Conservation (phyloP, 2,329 filamentous ascomycete species). For the Pestalotiopsis sp. region DNA sequence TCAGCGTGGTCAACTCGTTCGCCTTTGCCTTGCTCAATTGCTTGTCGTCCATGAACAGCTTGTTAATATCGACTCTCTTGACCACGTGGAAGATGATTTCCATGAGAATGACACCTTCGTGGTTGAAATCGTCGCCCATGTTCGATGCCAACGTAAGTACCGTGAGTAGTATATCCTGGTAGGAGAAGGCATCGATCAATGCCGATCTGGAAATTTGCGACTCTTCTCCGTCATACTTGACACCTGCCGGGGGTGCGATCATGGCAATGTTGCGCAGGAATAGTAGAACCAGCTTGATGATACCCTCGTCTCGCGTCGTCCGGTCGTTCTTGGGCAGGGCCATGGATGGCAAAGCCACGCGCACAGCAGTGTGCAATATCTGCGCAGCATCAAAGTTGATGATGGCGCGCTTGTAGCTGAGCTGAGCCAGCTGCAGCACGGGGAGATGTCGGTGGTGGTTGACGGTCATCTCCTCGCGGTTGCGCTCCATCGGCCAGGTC, state of each 20-base stretch:
- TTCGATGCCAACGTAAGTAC: conserved; percentile 87
- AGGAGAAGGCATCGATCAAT: conserved; percentile 85
- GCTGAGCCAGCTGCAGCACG: conserved; percentile 84
- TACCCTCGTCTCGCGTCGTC: conserved; percentile 79
- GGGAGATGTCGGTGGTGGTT: conserved; percentile 93
- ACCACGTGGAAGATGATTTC: conserved; percentile 92
- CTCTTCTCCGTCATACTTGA: conserved; percentile 84
- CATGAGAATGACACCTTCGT: conserved; percentile 85
- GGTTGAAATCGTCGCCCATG: conserved; percentile 89
- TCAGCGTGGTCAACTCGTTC: conserved; percentile 72
- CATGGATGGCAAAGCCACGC: conserved; percentile 84
- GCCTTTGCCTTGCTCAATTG: conserved; percentile 70
- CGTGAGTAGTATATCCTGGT: conserved; percentile 87
- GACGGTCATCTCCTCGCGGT: conserved; percentile 79
- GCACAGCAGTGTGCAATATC: conserved; percentile 79
- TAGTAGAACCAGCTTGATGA: conserved; percentile 88
- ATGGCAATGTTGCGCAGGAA: conserved; percentile 87
- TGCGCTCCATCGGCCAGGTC: conserved; percentile 89
- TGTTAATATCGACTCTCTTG: conserved; percentile 83
- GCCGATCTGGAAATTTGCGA: conserved; percentile 85
- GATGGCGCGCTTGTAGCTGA: conserved; percentile 86
- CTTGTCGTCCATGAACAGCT: conserved; percentile 82
- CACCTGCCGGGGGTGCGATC: conserved; percentile 73
- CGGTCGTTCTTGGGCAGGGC: conserved; percentile 76
- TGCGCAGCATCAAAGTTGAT: conserved; percentile 79